Conservation (phyloP, 1,139 yeast species). For the Yamadazyma spencermartinsiae region DNA sequence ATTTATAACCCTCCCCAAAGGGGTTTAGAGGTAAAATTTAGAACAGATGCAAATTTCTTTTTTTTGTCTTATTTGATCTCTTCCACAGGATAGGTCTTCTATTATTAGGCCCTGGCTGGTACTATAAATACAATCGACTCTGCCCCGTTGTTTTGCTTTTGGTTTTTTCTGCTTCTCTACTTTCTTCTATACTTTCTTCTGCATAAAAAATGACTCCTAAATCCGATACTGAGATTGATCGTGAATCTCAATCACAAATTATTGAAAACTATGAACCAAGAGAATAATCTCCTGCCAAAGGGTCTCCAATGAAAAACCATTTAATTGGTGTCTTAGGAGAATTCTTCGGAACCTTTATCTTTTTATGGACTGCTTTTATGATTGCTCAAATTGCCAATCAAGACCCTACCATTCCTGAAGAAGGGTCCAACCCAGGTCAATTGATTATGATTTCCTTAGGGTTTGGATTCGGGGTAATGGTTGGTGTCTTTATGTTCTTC, state of each 20-base stretch:
- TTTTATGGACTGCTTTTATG: slow-evolving; percentile 77
- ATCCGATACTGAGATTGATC: slow-evolving; percentile 22
- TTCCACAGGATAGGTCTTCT: too few species aligned
- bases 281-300: slow-evolving; percentile 15
- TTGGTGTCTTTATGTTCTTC: slow-evolving; percentile 70
- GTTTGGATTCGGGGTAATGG: slow-evolving; percentile 84
- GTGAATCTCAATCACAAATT: slow-evolving; percentile 29
- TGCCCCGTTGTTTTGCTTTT: not conserved
- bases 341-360: slow-evolving; percentile 83
- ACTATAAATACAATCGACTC: too few species aligned
- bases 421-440: slow-evolving; percentile 62
- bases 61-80: too few species aligned
- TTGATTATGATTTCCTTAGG: slow-evolving; percentile 82
- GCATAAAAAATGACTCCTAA: slow-evolving; percentile 16
- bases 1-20: too few species aligned
- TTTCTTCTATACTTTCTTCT: too few species aligned
- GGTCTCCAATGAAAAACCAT: slow-evolving; percentile 33
- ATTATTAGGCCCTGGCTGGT: too few species aligned
- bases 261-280: slow-evolving; percentile 32
- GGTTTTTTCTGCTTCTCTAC: slow-evolving; percentile 1
- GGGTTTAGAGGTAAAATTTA: too few species aligned
- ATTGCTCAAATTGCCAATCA: slow-evolving; percentile 86
- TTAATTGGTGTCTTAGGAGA: slow-evolving; percentile 49
- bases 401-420: slow-evolving; percentile 45
- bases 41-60: too few species aligned